Evolutionary conservation across 108 stramenopile species (phyloP), one percentile per base, ranked within the genome.

Genomic region (Cafeteria roenbergensis): DNA sequence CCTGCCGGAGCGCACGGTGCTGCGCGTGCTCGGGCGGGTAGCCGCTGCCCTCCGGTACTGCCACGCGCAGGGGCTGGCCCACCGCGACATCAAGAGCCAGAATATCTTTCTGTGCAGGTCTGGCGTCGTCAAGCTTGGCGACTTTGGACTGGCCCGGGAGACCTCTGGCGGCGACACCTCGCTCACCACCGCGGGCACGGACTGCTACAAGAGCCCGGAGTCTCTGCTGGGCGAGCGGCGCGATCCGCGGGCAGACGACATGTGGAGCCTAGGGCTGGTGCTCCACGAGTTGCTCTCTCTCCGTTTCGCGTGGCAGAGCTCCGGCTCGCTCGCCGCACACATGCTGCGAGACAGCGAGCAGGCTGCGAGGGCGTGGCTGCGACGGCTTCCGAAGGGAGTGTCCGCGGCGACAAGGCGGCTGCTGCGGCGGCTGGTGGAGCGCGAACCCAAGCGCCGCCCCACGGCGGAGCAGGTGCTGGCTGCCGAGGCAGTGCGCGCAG

Each of bases 71-170:
- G 14, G 14, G 8, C 29, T 57, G 9, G 32, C 14, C 8, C 56
- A 57, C 32, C 56, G 56, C 8, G 56, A 12, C 29, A 14, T 4
- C 9, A 57, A 57, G 14, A 9, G 31, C 56, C 9, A 30, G 14
- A 4, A 4, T 14, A 30, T 14, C 32, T 57, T 71, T 32, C 34
- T 71, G 34, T 55, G 64, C 26, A 55, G 37, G 57, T 0, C 52
- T 29, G 75, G 80, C 29, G 68, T 81, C 17, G 80, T 80, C 17
- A 82, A 82, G 63, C 75, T 82, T 35, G 81, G 81, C 1, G 81
- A 82, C 72, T 82, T 82, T 33, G 81, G 81, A 17, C 70, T 82
- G 24, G 79, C 81, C n/a, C n/a, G n/a, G n/a, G n/a, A n/a, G n/a
- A n/a, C n/a, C n/a, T n/a, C n/a, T n/a, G n/a, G n/a, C n/a, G n/a